Percentiles rank a stretch among this genome's conserved stretches.
Evolutionary conservation across 163 green algal genomes (phyloP).

Genomic region (Volvox carteri): DNA sequence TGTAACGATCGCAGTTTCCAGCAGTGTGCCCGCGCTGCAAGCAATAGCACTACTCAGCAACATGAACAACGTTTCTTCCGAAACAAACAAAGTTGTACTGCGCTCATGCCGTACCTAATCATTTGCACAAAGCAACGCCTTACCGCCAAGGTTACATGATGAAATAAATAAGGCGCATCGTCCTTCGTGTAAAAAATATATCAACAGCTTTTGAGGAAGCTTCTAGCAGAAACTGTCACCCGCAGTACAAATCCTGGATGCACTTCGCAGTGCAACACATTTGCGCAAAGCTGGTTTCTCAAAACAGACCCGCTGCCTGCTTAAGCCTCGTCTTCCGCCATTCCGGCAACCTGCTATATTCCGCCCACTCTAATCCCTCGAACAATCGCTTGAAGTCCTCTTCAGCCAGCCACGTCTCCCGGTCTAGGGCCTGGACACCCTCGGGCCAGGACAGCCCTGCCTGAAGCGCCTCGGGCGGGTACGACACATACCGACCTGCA

Average conservation of each 20-base stretch:
- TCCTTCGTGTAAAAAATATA: not conserved
- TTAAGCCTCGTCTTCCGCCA: constrained; percentile 3
- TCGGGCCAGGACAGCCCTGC: constrained; percentile 15
- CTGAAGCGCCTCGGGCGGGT: constrained; percentile 25
- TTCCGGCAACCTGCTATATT: not conserved
- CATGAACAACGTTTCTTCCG: not conserved
- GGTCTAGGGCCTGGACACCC: not conserved
- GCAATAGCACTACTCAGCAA: not conserved
- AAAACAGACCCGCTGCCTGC: constrained; percentile 33
- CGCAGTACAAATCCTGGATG: not conserved
- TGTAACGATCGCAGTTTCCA: not conserved
- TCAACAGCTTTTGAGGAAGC: no score
- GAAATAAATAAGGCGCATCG: not conserved
- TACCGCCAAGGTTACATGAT: not conserved
- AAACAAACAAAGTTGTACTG: constrained; percentile 3
- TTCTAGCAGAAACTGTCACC: not conserved
- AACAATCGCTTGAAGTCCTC: constrained; percentile 28
- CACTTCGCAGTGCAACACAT: not conserved
- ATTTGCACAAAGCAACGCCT: not conserved
- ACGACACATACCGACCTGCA: constrained; percentile 36
- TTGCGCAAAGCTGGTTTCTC: not conserved
- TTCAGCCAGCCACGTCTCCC: constrained; percentile 12
- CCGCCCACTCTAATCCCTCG: not conserved
- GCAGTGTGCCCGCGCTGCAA: not conserved
- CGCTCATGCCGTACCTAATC: not conserved